A percentile compares a stretch with the other conserved stretches of the same genome.
These are phyloP conservation scores for Pichia scutulata DNA, from an alignment of 805 yeast species.

Conservation along the genomic window DNA sequence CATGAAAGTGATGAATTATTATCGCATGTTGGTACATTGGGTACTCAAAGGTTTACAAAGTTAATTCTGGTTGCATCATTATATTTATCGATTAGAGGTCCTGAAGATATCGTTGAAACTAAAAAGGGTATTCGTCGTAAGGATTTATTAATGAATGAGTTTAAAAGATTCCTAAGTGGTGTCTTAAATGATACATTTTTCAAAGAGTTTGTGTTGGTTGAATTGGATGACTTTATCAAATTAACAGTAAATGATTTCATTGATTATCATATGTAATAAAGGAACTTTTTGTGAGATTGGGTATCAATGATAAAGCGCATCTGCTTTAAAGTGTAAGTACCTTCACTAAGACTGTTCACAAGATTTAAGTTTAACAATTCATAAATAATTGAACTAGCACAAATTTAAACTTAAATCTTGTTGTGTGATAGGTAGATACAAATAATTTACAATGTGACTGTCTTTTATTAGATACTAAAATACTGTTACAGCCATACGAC, in stretches of 20 bases:
- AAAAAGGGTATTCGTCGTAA: constrained; percentile 11
- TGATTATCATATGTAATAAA: constrained; percentile 25
- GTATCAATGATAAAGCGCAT: too few species aligned
- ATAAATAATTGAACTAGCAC: too few species aligned
- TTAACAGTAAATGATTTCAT: constrained; percentile 26
- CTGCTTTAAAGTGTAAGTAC: too few species aligned
- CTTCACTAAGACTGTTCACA: too few species aligned
- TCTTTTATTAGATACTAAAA: too few species aligned
- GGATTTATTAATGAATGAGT: constrained; percentile 23
- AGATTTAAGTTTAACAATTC: too few species aligned
- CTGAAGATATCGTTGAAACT: constrained; percentile 13
- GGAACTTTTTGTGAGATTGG: too few species aligned
- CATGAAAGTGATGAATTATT: constrained; percentile 6
- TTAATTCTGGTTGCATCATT: constrained; percentile 15
- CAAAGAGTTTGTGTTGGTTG: constrained; percentile 18
- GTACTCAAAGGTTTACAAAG: constrained; percentile 14
- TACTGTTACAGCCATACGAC: too few species aligned
- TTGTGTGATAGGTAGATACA: too few species aligned
- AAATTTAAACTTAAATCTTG: too few species aligned
- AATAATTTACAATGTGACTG: too few species aligned
- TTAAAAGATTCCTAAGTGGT: constrained; percentile 23
- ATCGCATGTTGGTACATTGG: constrained; percentile 7
- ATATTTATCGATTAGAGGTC: constrained; percentile 12
- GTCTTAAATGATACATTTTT: constrained; percentile 21
- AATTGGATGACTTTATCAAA: constrained; percentile 26